Evolutionary conservation across 805 yeast species (phyloP).

Genomic region (Ogataea pignaliae): DNA sequence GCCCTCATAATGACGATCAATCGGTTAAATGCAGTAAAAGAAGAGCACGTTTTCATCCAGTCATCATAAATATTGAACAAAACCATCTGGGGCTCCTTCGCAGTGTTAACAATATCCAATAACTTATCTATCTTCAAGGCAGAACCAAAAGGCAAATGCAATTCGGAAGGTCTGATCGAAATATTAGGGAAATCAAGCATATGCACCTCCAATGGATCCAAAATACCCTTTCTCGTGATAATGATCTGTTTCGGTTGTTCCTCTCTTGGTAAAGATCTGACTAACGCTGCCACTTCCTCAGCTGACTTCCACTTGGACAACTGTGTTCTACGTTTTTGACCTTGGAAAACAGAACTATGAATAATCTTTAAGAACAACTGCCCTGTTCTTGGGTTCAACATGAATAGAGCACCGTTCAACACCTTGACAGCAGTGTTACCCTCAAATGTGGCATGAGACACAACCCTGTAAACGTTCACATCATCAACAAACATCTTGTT

Average conservation of each 20-base stretch:
- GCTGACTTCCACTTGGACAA: conserved; percentile 98
- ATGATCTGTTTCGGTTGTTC: conserved; percentile 93
- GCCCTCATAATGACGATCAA: conserved; percentile 80
- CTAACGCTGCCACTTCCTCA: conserved; percentile 90
- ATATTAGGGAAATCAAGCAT: conserved; percentile 95
- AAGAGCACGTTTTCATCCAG: conserved; percentile 79
- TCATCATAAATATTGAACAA: conserved; percentile 89
- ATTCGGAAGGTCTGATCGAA: conserved; percentile 82
- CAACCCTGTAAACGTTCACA: conserved; percentile 88
- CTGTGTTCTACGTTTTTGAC: conserved; percentile 90
- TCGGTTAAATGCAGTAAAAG: conserved; percentile 92
- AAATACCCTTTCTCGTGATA: conserved; percentile 83
- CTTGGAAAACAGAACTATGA: conserved; percentile 95
- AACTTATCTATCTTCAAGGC: conserved; percentile 79
- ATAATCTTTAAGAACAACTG: conserved; percentile 84
- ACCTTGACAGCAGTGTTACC: conserved; percentile 93
- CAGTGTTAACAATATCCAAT: conserved; percentile 72
- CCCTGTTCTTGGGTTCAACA: conserved; percentile 86
- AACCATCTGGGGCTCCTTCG: conserved; percentile 91
- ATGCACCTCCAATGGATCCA: conserved; percentile 94
- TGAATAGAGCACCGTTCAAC: conserved; percentile 87
- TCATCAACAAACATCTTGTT: conserved; percentile 88
- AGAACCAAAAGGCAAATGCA: conserved; percentile 84
- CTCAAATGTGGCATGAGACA: conserved; percentile 86
- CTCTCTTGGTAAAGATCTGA: conserved; percentile 84